A percentile compares a stretch with the other conserved stretches of the same genome.
Conservation (phyloP, 495 filamentous ascomycete species). For the Aspergillus cavernicola region DNA sequence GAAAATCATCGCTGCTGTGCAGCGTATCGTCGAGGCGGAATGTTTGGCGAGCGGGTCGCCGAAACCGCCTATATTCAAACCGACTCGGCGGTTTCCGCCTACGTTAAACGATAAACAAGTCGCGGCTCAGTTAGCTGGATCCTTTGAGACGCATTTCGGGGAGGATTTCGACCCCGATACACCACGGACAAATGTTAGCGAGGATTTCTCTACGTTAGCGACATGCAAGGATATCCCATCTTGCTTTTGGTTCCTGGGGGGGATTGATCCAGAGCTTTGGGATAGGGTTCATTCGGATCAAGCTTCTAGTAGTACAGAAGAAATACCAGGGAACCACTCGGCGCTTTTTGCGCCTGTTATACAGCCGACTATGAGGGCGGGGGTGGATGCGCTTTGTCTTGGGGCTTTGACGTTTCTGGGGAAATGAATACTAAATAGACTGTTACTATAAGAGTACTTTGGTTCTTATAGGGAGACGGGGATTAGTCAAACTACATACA, state of each 20-base stretch:
- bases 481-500: too few relatives aligned
- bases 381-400: slow-evolving; percentile 53
- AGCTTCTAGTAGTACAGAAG: slow-evolving; percentile 14
- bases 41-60: slow-evolving; percentile 46
- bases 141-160: slow-evolving; percentile 36
- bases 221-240: slow-evolving; percentile 34
- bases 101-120: slow-evolving; percentile 37
- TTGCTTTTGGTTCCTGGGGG: slow-evolving; percentile 47
- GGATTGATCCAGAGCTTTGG: slow-evolving; percentile 41
- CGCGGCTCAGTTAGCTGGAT: slow-evolving; percentile 24
- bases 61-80: slow-evolving; percentile 39
- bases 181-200: slow-evolving; percentile 36
- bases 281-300: slow-evolving; percentile 31
- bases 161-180: slow-evolving; percentile 38
- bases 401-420: slow-evolving; percentile 51
- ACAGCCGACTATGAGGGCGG: slow-evolving; percentile 56
- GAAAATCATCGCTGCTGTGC: slow-evolving; percentile 36
- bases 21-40: slow-evolving; percentile 50
- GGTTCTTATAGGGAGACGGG: too few relatives aligned
- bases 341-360: slow-evolving; percentile 59
- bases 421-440: neutral
- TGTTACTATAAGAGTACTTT: too few relatives aligned
- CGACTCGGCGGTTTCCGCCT: slow-evolving; percentile 43
- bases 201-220: slow-evolving; percentile 45
- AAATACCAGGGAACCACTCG: slow-evolving; percentile 54